These are phyloP conservation scores for Knoxia roxburghii DNA, from an alignment of 257 asterid genomes.

Conservation along the genomic window DNA sequence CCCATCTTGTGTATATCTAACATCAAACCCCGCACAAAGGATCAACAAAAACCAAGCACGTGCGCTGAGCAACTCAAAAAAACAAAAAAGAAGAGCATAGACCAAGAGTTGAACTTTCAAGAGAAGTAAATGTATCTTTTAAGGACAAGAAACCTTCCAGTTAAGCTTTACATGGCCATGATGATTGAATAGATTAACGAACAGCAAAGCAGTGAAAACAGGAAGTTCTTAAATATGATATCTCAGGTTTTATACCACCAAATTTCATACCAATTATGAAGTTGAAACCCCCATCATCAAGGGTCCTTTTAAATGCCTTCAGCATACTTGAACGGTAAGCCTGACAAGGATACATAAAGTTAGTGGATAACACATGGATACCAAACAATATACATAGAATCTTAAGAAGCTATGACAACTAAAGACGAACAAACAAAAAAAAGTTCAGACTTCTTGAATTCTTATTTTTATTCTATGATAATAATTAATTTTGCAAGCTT, in stretches of 20 bases:
- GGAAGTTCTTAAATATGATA: slow-evolving; percentile 5
- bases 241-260: slow-evolving; percentile 16
- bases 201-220: slow-evolving; percentile 12
- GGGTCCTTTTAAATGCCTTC: slow-evolving; percentile 98
- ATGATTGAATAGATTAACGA: slow-evolving; percentile 1
- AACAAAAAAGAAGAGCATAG: background rate
- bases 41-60: slow-evolving; percentile 1
- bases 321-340: slow-evolving; percentile 98
- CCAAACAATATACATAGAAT: background rate
- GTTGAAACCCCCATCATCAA: slow-evolving; percentile 91
- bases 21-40: slow-evolving; percentile 1
- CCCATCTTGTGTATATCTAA: background rate
- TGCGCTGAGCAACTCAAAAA: background rate
- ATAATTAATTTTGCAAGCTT: background rate
- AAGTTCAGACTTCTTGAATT: background rate
- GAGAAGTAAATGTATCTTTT: background rate
- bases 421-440: background rate
- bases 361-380: slow-evolving; percentile 2
- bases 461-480: background rate
- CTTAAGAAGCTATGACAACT: background rate
- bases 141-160: background rate
- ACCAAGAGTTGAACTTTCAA: background rate
- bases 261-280: slow-evolving; percentile 81
- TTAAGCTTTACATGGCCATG: background rate
- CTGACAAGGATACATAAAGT: slow-evolving; percentile 38